phyloP scores from a whole-genome alignment of 1,139 yeast genomes.

The Yamadazyma taylorii region DNA sequence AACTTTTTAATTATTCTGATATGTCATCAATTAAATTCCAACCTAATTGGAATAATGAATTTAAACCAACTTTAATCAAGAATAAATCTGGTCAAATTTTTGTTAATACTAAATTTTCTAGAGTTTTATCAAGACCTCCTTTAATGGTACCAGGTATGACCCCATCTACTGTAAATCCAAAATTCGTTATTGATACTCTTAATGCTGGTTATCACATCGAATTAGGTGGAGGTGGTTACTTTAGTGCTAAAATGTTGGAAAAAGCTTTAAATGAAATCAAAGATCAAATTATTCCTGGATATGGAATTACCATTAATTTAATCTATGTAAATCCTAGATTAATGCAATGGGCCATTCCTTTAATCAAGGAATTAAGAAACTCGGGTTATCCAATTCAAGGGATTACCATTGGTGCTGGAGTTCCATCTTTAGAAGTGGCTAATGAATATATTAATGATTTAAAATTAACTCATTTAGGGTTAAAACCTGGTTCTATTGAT shows the following conservation, averaged over 20 bases:
- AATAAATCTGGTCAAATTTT: slow-evolving; percentile 69
- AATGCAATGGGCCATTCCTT: slow-evolving; percentile 98
- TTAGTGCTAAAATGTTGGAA: slow-evolving; percentile 68
- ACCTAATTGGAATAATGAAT: slow-evolving; percentile 87
- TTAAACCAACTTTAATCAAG: slow-evolving; percentile 80
- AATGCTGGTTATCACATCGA: slow-evolving; percentile 98
- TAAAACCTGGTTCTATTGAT: slow-evolving; percentile 97
- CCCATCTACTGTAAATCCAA: slow-evolving; percentile 94
- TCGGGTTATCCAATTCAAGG: slow-evolving; percentile 96
- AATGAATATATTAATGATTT: slow-evolving; percentile 90
- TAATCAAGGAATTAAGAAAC: slow-evolving; percentile 83
- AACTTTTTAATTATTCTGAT: slow-evolving; percentile 69
- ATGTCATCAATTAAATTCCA: slow-evolving; percentile 72
- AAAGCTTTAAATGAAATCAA: slow-evolving; percentile 74
- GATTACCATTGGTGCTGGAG: slow-evolving; percentile 98
- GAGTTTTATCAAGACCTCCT: slow-evolving; percentile 93
- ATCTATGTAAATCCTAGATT: slow-evolving; percentile 96
- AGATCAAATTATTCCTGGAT: slow-evolving; percentile 70
- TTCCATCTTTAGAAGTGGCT: slow-evolving; percentile 96
- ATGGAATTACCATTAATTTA: slow-evolving; percentile 86
- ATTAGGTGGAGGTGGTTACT: slow-evolving; percentile 98
- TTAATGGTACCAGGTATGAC: slow-evolving; percentile 99
- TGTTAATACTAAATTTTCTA: slow-evolving; percentile 92
- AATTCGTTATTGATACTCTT: slow-evolving; percentile 87
- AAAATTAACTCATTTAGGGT: slow-evolving; percentile 90